These are phyloP conservation scores for Lepidopterella palustris DNA, from an alignment of 495 filamentous ascomycete species.

Conservation along the genomic window DNA sequence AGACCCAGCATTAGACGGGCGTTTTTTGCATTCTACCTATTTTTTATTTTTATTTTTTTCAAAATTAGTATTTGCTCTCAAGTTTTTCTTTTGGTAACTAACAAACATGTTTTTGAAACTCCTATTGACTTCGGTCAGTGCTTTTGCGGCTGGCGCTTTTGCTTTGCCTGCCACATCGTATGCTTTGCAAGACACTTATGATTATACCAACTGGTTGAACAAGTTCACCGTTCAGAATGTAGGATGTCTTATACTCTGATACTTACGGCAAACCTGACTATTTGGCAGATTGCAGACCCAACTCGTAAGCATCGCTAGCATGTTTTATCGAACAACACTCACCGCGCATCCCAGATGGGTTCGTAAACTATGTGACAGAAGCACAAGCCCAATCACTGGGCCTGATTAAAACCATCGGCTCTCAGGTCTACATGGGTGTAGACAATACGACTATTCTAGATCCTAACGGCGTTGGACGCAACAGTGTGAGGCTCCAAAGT, in stretches of 20 bases:
- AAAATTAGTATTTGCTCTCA: no score
- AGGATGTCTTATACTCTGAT: neutral
- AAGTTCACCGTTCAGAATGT: constrained; percentile 25
- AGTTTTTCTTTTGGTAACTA: no score
- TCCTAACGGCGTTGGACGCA: constrained; percentile 33
- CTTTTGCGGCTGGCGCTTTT: neutral
- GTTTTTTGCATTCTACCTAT: no score
- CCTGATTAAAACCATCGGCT: constrained; percentile 24
- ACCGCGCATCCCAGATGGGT: constrained; percentile 28
- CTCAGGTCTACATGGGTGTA: constrained; percentile 35
- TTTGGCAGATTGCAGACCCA: constrained; percentile 18
- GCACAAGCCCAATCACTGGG: constrained; percentile 19
- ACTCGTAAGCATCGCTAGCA: constrained; percentile 11
- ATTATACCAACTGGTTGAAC: constrained; percentile 24
- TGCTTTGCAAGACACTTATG: constrained; percentile 21
- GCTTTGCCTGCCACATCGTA: constrained; percentile 8
- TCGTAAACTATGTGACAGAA: constrained; percentile 34
- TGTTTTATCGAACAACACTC: neutral
- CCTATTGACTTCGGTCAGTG: neutral
- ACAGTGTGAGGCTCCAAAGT: constrained; percentile 36
- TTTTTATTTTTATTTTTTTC: no score
- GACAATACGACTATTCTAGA: constrained; percentile 30
- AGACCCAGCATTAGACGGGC: no score
- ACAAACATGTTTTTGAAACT: neutral
- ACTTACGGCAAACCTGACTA: neutral